phyloP scores from a whole-genome alignment of 768 basidiomycete species.

The Gautieria morchelliformis region DNA sequence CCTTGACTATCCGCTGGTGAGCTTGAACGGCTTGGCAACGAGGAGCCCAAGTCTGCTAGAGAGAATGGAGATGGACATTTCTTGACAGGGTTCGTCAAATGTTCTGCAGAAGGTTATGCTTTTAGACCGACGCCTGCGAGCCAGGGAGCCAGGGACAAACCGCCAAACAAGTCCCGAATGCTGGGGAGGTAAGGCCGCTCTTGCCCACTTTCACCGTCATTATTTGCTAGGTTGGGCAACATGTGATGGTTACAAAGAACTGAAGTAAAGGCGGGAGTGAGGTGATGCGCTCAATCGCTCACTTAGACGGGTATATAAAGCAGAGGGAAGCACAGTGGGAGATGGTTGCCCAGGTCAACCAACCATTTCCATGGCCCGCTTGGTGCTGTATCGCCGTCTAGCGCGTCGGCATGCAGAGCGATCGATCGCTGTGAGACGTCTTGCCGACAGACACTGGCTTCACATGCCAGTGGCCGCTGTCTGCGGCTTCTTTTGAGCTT shows the following conservation, averaged over 20 bases:
- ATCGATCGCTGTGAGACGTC: background rate
- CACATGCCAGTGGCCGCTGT: too few species aligned
- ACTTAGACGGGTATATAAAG: too few species aligned
- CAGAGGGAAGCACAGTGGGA: background rate
- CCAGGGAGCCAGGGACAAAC: background rate
- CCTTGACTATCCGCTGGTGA: background rate
- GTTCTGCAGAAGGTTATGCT: background rate
- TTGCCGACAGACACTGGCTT: too few species aligned
- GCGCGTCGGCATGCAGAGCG: background rate
- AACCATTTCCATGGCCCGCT: background rate
- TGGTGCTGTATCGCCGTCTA: background rate
- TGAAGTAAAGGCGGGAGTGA: background rate
- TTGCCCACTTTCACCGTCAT: background rate
- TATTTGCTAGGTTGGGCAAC: background rate
- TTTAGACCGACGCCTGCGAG: background rate
- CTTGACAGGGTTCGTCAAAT: background rate
- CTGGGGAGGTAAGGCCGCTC: constrained; percentile 6
- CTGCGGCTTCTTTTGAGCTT: too few species aligned
- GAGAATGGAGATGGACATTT: constrained; percentile 3
- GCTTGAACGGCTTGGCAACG: background rate
- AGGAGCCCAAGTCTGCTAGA: background rate
- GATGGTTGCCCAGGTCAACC: background rate
- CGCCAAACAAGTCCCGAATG: constrained; percentile 9
- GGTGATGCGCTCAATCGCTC: too few species aligned
- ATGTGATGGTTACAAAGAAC: background rate